A percentile compares a stretch with the other conserved stretches of the same genome.
These are phyloP conservation scores for Fusarium vanettenii DNA, from an alignment of 2,329 filamentous ascomycete species.

Conservation along the genomic window DNA sequence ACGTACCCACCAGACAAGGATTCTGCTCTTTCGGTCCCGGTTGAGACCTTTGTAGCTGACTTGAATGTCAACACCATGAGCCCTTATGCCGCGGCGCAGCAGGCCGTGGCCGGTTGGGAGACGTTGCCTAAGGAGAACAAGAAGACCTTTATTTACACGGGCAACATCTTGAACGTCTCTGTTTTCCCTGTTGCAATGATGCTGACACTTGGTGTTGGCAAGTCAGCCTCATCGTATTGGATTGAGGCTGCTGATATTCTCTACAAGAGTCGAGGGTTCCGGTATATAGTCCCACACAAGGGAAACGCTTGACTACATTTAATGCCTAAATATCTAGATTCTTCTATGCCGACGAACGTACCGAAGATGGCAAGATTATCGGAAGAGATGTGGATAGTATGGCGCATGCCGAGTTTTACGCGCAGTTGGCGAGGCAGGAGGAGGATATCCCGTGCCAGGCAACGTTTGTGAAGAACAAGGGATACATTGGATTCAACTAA, in stretches of 20 bases:
- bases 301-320: background rate
- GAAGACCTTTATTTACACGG: constrained; percentile 4
- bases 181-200: background rate
- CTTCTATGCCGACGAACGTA: background rate
- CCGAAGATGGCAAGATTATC: background rate
- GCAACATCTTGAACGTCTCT: constrained; percentile 1
- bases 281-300: background rate
- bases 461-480: background rate
- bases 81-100: constrained; percentile 11
- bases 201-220: constrained; percentile 4
- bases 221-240: constrained; percentile 1
- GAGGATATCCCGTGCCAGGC: background rate
- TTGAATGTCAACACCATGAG: constrained; percentile 7
- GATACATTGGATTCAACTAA: background rate
- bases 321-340: background rate
- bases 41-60: background rate
- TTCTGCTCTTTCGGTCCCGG: background rate
- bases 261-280: constrained; percentile 4
- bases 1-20: background rate
- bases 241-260: background rate
- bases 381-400: background rate
- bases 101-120: constrained; percentile 3
- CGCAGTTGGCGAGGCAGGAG: background rate
- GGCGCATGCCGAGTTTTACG: background rate
- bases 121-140: background rate